Conservation (phyloP, 2,329 filamentous ascomycete species). For the Cordyceps tenuipes region DNA sequence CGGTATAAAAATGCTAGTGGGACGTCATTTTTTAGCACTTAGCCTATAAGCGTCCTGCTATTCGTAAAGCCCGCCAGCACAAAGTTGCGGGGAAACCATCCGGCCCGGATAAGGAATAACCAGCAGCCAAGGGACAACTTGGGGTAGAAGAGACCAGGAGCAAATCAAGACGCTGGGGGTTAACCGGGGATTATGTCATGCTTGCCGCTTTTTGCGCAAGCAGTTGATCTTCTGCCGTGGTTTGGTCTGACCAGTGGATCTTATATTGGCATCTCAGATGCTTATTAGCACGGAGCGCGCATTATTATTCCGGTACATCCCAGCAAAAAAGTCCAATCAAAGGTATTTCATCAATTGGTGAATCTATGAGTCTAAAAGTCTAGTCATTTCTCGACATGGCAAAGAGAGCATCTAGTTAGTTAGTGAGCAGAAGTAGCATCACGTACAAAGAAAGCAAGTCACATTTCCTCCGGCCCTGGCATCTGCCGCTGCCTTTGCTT, state of each 20-base stretch:
- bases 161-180: too few species aligned
- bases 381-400: background rate
- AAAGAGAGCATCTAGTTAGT: background rate
- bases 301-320: too few species aligned
- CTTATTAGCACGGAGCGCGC: too few species aligned
- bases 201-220: too few species aligned
- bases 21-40: background rate
- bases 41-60: slow-evolving; percentile 5
- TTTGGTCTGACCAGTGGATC: too few species aligned
- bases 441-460: background rate
- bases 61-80: background rate
- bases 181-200: too few species aligned
- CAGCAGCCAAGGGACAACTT: too few species aligned
- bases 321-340: background rate
- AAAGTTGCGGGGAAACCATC: background rate
- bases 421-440: background rate
- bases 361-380: background rate
- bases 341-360: background rate
- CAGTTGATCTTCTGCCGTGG: too few species aligned
- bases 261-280: too few species aligned
- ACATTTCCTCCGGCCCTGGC: background rate
- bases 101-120: background rate
- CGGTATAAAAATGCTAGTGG: background rate
- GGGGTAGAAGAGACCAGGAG: too few species aligned
- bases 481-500: slow-evolving; percentile 22